Evolutionary conservation across 495 filamentous ascomycete genomes (phyloP), one percentile per base, ranked within the genome.

Genomic region (Parathielavia appendiculata): DNA sequence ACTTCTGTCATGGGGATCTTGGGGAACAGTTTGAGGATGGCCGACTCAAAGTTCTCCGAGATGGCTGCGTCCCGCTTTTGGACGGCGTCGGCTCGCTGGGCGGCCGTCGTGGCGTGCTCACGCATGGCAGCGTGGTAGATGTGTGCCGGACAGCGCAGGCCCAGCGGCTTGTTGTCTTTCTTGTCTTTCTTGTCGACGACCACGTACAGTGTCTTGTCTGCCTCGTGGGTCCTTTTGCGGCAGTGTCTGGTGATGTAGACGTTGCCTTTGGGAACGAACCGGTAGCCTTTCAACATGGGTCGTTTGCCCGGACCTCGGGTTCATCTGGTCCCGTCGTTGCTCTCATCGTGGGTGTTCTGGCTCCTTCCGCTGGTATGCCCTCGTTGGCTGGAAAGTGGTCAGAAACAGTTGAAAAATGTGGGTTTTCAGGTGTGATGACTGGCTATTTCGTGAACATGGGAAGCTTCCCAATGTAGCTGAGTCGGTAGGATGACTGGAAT

Each of bases 241-340:
- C 73, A 77, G 60, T 73, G 39, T 20, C 59, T 62, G 30, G 75
- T 77, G 26, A 71, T 58, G 60, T 73, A 78, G 2, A 60, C 49
- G 54, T 74, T 60, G 51, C 75, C 74, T 38, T 72, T 75, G 13
- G 55, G 63, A 19, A 76, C 67, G 20, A 73, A 73, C 16, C 23
- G 51, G 57, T 76, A 78, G 26, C 71, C 65, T 3, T 26, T 12
- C 4, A 73, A 72, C 54, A 76, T 63, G 57, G 62, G 12, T 39
- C 32, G 17, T 57, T 23, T 13, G 50, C 19, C 10, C 52, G 59
- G 19, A 66, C 68, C 36, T 61, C 59, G 16, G 41, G 45, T 14
- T 71, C 68, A 0, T 51, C 43, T 19, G 13, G 26, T 10, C 57
- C 43, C 13, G 30, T 45, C 23, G 26, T 46, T 30, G 3, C 26